Evolutionary conservation across 2,329 filamentous ascomycete species (phyloP).

Genomic region (Aspergillus novoparasiticus): DNA sequence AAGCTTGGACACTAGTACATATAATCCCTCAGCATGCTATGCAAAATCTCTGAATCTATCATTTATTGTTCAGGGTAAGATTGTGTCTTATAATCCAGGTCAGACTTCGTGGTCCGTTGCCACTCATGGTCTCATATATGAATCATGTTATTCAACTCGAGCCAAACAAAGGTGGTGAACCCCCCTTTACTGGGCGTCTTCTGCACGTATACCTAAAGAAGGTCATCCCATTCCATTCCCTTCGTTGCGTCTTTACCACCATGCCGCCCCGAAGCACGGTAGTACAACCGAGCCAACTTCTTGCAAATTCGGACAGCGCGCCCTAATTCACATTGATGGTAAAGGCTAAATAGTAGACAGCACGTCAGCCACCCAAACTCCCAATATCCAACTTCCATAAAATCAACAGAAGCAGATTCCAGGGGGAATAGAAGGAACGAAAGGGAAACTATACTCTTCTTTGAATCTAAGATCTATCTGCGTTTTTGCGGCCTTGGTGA

Average conservation of each 20-base stretch:
- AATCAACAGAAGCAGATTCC: neutral
- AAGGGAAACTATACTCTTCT: neutral
- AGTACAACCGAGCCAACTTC: neutral
- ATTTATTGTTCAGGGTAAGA: too few species aligned
- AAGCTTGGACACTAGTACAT: too few species aligned
- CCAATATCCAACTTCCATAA: neutral
- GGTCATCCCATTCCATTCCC: neutral
- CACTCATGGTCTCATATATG: neutral
- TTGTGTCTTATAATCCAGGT: too few species aligned
- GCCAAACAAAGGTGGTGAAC: neutral
- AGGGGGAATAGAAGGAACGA: neutral
- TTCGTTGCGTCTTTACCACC: neutral
- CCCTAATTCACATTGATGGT: neutral
- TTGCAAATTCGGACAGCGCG: neutral
- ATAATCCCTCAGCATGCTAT: too few species aligned
- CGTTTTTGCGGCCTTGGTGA: neutral
- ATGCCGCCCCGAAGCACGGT: neutral
- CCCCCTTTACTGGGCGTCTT: neutral
- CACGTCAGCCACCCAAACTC: neutral
- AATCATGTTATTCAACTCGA: neutral
- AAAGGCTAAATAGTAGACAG: neutral
- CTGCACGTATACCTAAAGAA: neutral
- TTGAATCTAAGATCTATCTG: neutral
- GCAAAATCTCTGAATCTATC: too few species aligned
- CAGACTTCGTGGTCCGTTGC: neutral